phyloP scores from a whole-genome alignment of 495 filamentous ascomycete genomes.

The Penicillium arizonense region DNA sequence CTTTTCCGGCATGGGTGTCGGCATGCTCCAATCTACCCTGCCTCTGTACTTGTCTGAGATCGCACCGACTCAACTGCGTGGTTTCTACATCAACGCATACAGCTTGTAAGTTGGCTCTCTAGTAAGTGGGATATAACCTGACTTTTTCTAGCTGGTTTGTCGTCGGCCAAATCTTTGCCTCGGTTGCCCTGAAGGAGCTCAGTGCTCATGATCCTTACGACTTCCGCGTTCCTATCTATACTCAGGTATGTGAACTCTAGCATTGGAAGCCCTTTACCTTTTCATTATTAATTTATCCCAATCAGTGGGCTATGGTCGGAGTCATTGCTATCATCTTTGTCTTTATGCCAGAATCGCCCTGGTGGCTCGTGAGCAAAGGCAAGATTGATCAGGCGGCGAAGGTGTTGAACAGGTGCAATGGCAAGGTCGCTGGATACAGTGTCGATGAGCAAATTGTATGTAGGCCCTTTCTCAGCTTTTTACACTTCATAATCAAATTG shows the following conservation, averaged over 20 bases:
- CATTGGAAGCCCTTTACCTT: not conserved
- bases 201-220: constrained; percentile 24
- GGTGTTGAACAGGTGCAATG: constrained; percentile 25
- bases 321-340: constrained; percentile 30
- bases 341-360: constrained; percentile 33
- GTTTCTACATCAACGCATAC: constrained; percentile 41
- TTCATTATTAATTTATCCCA: not conserved
- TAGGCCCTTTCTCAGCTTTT: not conserved
- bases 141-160: constrained; percentile 35
- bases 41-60: constrained; percentile 42
- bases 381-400: constrained; percentile 32
- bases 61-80: constrained; percentile 36
- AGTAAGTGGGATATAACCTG: not conserved
- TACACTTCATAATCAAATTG: constrained; percentile 19
- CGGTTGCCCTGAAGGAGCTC: constrained; percentile 34
- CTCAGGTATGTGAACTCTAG: constrained; percentile 24
- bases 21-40: constrained; percentile 41
- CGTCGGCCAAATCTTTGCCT: constrained; percentile 39
- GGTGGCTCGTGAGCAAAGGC: constrained; percentile 38
- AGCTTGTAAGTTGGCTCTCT: constrained; percentile 24
- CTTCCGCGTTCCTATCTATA: constrained; percentile 40
- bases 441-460: constrained; percentile 10
- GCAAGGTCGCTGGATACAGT: constrained; percentile 25
- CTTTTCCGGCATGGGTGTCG: constrained; percentile 40
- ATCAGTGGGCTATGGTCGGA: constrained; percentile 37